A percentile compares a stretch with the other conserved stretches of the same genome.
Conservation (phyloP, 768 basidiomycete species). For the Guyanaporus albipodus region DNA sequence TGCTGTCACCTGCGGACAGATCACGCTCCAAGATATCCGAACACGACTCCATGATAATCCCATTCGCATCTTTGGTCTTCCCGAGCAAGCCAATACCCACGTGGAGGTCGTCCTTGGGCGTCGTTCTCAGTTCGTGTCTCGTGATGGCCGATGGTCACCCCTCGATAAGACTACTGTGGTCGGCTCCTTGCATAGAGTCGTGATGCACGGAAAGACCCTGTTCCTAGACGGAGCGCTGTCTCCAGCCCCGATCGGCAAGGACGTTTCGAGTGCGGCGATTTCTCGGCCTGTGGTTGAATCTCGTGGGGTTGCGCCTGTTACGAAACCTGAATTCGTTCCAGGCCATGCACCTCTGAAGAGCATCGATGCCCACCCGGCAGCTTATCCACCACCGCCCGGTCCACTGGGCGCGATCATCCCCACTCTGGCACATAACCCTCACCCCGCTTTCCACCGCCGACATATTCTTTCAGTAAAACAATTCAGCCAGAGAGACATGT, state of each 20-base stretch:
- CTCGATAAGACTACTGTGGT: constrained; percentile 56
- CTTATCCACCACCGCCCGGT: constrained; percentile 4
- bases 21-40: constrained; percentile 81
- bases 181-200: constrained; percentile 85
- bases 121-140: constrained; percentile 50
- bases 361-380: constrained; percentile 22
- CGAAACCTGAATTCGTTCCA: constrained; percentile 28
- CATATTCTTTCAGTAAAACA: constrained; percentile 96
- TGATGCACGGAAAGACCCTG: constrained; percentile 83
- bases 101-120: constrained; percentile 93
- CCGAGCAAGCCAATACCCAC: constrained; percentile 80
- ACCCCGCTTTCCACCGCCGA: constrained; percentile 87
- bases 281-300: constrained; percentile 36
- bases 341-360: constrained; percentile 32
- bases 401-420: constrained; percentile 16
- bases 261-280: constrained; percentile 62
- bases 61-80: constrained; percentile 83
- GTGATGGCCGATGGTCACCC: constrained; percentile 74
- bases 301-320: constrained; percentile 18
- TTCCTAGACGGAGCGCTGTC: constrained; percentile 82
- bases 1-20: constrained; percentile 73
- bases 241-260: constrained; percentile 57
- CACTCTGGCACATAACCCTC: constrained; percentile 37
- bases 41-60: constrained; percentile 90
- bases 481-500: constrained; percentile 82